These are phyloP conservation scores for Atkinsonella hypoxylon DNA, from an alignment of 2,329 filamentous ascomycete species.

Conservation along the genomic window DNA sequence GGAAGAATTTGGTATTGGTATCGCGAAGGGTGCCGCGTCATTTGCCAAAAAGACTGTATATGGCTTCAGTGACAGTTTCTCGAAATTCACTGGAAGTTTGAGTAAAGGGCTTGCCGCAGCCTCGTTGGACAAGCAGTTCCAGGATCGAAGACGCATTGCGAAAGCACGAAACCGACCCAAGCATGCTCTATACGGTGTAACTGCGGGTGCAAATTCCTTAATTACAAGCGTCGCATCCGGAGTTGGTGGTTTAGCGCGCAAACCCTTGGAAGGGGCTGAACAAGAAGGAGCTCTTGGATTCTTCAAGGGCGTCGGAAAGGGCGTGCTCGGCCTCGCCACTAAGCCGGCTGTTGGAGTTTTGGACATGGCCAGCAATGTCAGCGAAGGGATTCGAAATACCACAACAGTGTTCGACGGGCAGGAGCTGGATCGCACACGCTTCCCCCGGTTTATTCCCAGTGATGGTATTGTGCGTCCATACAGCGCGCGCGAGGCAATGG, in stretches of 20 bases:
- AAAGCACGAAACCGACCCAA: slow-evolving; percentile 88
- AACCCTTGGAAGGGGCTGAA: slow-evolving; percentile 90
- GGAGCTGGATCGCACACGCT: slow-evolving; percentile 86
- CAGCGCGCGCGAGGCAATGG: slow-evolving; percentile 85
- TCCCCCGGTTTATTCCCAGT: slow-evolving; percentile 80
- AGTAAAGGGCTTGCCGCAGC: slow-evolving; percentile 93
- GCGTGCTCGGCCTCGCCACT: slow-evolving; percentile 83
- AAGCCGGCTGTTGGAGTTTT: slow-evolving; percentile 96
- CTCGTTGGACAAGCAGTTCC: slow-evolving; percentile 96
- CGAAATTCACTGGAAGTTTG: slow-evolving; percentile 93
- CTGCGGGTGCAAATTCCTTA: slow-evolving; percentile 88
- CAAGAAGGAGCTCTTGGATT: slow-evolving; percentile 90
- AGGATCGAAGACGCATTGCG: slow-evolving; percentile 89
- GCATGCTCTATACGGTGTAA: slow-evolving; percentile 92
- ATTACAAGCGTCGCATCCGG: slow-evolving; percentile 87
- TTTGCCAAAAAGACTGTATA: slow-evolving; percentile 99
- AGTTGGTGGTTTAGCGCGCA: slow-evolving; percentile 82
- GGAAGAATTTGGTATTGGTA: slow-evolving; percentile 87
- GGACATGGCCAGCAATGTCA: slow-evolving; percentile 92
- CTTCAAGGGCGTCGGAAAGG: slow-evolving; percentile 95
- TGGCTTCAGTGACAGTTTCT: slow-evolving; percentile 92
- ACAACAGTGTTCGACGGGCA: slow-evolving; percentile 96
- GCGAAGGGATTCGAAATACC: slow-evolving; percentile 95
- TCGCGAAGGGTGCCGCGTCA: slow-evolving; percentile 90
- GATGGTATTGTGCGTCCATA: slow-evolving; percentile 94